phyloP scores from a whole-genome alignment of 2,329 filamentous ascomycete genomes.

The Clarireedia monteithiana region DNA sequence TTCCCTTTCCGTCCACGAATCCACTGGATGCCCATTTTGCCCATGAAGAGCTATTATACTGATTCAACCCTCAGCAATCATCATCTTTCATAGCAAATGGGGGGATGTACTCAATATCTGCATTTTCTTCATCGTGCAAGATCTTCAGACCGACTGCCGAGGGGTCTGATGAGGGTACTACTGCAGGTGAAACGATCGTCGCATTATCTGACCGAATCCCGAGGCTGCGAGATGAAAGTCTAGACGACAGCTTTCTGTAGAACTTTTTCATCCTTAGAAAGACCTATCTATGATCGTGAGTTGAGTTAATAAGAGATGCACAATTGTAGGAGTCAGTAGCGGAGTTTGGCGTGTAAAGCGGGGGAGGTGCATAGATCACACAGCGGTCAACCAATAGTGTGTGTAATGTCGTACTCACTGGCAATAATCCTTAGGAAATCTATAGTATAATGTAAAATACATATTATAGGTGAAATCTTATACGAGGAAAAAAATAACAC shows the following conservation, averaged over 20 bases:
- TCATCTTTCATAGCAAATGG: background rate
- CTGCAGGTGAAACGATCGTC: background rate
- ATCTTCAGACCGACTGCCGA: background rate
- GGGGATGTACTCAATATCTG: background rate
- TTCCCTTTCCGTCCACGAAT: slow-evolving; percentile 1
- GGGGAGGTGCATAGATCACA: no score
- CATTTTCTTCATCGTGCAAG: background rate
- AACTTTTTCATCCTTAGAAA: background rate
- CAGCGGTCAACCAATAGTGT: no score
- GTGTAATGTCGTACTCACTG: no score
- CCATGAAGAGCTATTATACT: slow-evolving; percentile 9
- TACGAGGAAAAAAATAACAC: no score
- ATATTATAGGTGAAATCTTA: no score
- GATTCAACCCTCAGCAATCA: background rate
- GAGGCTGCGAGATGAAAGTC: background rate
- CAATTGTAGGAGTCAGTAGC: no score
- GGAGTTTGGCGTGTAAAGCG: no score
- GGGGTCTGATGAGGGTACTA: background rate
- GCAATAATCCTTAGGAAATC: no score
- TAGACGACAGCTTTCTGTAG: background rate
- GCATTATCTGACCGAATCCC: no score
- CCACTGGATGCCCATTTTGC: background rate
- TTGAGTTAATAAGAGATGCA: no score
- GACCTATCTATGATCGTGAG: no score
- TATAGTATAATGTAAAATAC: no score